Percentiles rank a stretch among this genome's conserved stretches.
These are phyloP conservation scores for Curvularia hawaiiensis DNA, from an alignment of 2,329 filamentous ascomycete species.

Conservation along the genomic window DNA sequence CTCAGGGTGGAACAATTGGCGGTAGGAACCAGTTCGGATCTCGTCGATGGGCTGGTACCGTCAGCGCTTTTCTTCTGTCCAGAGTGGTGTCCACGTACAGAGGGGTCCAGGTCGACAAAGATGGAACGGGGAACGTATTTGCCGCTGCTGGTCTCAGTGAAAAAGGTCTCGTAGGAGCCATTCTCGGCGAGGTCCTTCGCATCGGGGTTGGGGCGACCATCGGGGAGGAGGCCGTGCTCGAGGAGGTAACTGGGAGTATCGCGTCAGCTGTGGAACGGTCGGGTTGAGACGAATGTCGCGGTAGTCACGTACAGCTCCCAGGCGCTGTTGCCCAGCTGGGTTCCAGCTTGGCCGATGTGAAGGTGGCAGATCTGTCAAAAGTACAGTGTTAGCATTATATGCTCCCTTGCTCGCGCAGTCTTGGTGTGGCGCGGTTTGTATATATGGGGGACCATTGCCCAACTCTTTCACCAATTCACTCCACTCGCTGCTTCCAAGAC, in stretches of 20 bases:
- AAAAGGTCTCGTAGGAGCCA: conserved; percentile 74
- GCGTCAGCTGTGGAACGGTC: conserved; percentile 22
- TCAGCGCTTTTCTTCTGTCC: conserved; percentile 22
- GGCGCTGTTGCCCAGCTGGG: conserved; percentile 75
- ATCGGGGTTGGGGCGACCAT: conserved; percentile 68
- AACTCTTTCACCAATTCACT: not conserved
- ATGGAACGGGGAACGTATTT: conserved; percentile 75
- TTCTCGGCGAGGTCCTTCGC: conserved; percentile 63
- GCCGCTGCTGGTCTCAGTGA: conserved; percentile 72
- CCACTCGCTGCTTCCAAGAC: not conserved
- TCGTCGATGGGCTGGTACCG: conserved; percentile 66
- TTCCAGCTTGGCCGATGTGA: conserved; percentile 74
- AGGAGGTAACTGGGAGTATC: conserved; percentile 66
- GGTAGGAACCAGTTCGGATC: conserved; percentile 71
- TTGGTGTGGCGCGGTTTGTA: not conserved
- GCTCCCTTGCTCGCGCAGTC: not conserved
- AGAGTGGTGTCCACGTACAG: conserved; percentile 50
- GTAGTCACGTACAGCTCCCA: conserved; percentile 70
- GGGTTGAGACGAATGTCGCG: conserved; percentile 15
- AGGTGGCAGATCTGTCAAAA: conserved; percentile 64
- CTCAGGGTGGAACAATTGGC: conserved; percentile 74
- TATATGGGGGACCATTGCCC: not conserved
- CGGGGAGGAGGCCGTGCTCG: conserved; percentile 70
- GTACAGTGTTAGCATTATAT: conserved; percentile 21
- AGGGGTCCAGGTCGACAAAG: conserved; percentile 75